These are phyloP conservation scores for Crassisporium funariophilum DNA, from an alignment of 768 basidiomycete genomes.

Conservation along the genomic window DNA sequence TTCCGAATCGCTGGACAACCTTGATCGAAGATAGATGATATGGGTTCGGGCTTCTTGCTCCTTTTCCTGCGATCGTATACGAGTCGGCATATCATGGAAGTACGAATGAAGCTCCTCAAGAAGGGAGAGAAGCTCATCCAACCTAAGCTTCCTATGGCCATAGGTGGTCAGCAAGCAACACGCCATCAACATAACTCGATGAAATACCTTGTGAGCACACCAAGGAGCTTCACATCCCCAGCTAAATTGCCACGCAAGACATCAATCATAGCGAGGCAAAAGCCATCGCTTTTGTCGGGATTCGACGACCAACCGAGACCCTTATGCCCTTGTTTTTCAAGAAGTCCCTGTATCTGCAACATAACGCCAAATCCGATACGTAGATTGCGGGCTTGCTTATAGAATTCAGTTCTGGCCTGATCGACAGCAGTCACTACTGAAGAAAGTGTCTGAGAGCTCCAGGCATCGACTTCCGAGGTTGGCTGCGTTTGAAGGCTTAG, in stretches of 20 bases:
- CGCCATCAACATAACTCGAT: no score
- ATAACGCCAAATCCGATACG: constrained; percentile 54
- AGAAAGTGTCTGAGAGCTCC: constrained; percentile 28
- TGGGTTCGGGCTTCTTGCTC: constrained; percentile 34
- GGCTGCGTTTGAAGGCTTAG: not conserved
- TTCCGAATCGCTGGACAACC: constrained; percentile 19
- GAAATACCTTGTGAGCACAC: constrained; percentile 50
- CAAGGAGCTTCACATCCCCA: constrained; percentile 47
- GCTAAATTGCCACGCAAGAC: constrained; percentile 46
- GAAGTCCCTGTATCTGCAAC: constrained; percentile 42
- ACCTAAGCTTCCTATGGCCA: constrained; percentile 43
- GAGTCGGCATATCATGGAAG: constrained; percentile 15
- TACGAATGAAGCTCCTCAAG: constrained; percentile 13
- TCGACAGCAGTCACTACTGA: constrained; percentile 37
- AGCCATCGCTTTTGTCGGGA: constrained; percentile 16
- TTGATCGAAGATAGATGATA: constrained; percentile 19
- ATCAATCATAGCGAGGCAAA: constrained; percentile 45
- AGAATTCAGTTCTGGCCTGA: constrained; percentile 33
- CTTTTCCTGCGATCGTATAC: constrained; percentile 28
- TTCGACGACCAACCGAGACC: constrained; percentile 32
- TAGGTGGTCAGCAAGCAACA: no score
- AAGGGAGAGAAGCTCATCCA: constrained; percentile 25
- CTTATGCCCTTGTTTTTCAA: constrained; percentile 46
- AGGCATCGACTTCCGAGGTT: constrained; percentile 13
- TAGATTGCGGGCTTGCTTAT: constrained; percentile 20